A percentile compares a stretch with the other conserved stretches of the same genome.
Evolutionary conservation across 2,329 filamentous ascomycete genomes (phyloP).

Genomic region (Didymellaceae sp.): DNA sequence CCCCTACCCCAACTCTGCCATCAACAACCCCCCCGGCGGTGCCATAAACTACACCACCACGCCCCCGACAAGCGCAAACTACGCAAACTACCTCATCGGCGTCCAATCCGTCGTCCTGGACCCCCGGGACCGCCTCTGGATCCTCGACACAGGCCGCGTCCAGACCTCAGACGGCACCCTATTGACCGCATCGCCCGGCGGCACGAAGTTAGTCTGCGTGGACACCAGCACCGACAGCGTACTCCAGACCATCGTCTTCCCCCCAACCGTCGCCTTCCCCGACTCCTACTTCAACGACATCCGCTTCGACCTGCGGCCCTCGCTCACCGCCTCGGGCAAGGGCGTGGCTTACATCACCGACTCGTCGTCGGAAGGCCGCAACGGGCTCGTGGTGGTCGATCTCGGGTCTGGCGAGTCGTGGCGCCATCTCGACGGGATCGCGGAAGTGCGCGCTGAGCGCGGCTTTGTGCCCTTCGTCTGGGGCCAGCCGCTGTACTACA

Average conservation of each 20-base stretch:
- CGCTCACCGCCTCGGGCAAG: slow-evolving; percentile 50
- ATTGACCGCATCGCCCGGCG: slow-evolving; percentile 54
- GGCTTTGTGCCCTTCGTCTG: slow-evolving; percentile 59
- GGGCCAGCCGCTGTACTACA: slow-evolving; percentile 56
- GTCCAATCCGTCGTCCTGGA: slow-evolving; percentile 62
- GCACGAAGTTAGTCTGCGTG: slow-evolving; percentile 60
- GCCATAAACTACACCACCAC: slow-evolving; percentile 59
- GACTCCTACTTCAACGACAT: slow-evolving; percentile 62
- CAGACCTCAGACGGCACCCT: slow-evolving; percentile 53
- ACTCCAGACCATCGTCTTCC: slow-evolving; percentile 60
- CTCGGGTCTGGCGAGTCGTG: slow-evolving; percentile 53
- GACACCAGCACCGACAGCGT: slow-evolving; percentile 55
- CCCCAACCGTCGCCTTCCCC: slow-evolving; percentile 53
- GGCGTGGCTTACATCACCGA: slow-evolving; percentile 61
- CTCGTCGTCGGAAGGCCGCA: not conserved
- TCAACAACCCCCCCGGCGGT: slow-evolving; percentile 59
- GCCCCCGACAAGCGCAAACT: slow-evolving; percentile 55
- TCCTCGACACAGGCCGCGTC: slow-evolving; percentile 60
- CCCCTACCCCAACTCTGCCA: slow-evolving; percentile 52
- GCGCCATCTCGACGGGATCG: slow-evolving; percentile 56
- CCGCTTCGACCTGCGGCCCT: slow-evolving; percentile 58
- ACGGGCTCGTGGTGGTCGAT: not conserved
- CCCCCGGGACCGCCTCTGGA: slow-evolving; percentile 58
- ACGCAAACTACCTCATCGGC: slow-evolving; percentile 58
- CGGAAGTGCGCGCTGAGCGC: slow-evolving; percentile 50